A percentile compares a stretch with the other conserved stretches of the same genome.
Conservation (phyloP, 768 basidiomycete species). For the Xanthoconium purpureum region DNA sequence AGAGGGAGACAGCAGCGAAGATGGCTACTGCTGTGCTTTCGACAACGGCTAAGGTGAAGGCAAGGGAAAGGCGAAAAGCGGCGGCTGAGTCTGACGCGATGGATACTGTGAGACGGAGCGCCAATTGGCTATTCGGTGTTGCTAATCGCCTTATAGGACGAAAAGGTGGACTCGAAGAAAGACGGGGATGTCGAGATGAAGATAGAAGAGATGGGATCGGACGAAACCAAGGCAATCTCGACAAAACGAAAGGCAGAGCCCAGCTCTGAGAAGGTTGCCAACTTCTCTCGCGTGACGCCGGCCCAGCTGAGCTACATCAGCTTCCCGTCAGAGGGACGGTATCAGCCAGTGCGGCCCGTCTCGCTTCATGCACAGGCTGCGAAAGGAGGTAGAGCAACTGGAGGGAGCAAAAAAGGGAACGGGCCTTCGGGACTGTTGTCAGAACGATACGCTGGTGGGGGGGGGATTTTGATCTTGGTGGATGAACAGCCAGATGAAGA, state of each 20-base stretch:
- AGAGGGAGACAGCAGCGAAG: slow-evolving; percentile 89
- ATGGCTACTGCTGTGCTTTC: slow-evolving; percentile 94
- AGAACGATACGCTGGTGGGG: slow-evolving; percentile 73
- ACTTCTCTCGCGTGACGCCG: slow-evolving; percentile 91
- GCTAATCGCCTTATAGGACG: slow-evolving; percentile 42
- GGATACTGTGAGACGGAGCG: slow-evolving; percentile 61
- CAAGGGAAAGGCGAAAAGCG: slow-evolving; percentile 89
- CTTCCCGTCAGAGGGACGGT: slow-evolving; percentile 77
- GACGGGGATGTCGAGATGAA: slow-evolving; percentile 80
- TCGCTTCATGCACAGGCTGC: slow-evolving; percentile 40
- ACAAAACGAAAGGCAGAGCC: slow-evolving; percentile 71
- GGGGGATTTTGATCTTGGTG: slow-evolving; percentile 81
- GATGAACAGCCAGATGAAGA: slow-evolving; percentile 71
- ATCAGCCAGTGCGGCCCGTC: slow-evolving; percentile 85
- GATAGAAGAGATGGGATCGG: slow-evolving; percentile 56
- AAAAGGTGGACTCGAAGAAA: slow-evolving; percentile 52
- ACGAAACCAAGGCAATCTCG: slow-evolving; percentile 49
- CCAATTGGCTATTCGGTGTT: not conserved
- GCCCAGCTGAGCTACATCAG: slow-evolving; percentile 81
- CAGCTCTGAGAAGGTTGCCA: slow-evolving; percentile 68
- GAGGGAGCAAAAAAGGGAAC: slow-evolving; percentile 30
- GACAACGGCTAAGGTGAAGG: slow-evolving; percentile 96
- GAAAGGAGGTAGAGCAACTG: slow-evolving; percentile 35
- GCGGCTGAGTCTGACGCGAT: slow-evolving; percentile 77
- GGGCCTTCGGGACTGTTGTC: slow-evolving; percentile 37